These are phyloP conservation scores for Sporothrix brunneoviolacea DNA, from an alignment of 2,329 filamentous ascomycete species.

Conservation along the genomic window DNA sequence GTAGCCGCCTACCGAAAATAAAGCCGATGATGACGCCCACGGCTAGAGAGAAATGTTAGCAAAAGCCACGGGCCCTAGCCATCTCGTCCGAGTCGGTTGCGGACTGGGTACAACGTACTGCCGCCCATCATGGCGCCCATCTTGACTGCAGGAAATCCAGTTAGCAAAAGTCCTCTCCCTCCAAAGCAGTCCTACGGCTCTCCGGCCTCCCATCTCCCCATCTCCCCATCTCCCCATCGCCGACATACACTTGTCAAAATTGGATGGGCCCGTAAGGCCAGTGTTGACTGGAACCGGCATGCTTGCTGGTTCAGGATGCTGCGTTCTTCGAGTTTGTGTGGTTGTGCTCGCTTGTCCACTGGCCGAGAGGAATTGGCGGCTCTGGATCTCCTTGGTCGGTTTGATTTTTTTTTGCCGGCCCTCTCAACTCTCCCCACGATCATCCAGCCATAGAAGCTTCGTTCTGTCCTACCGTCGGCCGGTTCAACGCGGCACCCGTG, in stretches of 20 bases:
- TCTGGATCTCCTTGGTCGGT: not conserved
- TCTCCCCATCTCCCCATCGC: conserved; percentile 1
- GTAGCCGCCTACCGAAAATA: conserved; percentile 72
- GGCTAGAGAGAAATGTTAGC: conserved; percentile 49
- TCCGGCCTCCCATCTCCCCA: not conserved
- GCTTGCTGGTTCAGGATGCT: conserved; percentile 11
- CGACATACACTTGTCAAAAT: conserved; percentile 47
- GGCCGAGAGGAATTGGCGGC: not conserved
- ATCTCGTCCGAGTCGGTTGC: not conserved
- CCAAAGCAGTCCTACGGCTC: too few species aligned
- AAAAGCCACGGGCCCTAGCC: too few species aligned
- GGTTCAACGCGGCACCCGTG: conserved; percentile 8
- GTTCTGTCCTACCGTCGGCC: conserved; percentile 1
- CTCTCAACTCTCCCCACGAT: not conserved
- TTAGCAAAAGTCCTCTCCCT: conserved; percentile 21
- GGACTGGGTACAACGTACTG: conserved; percentile 55
- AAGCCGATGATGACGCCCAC: conserved; percentile 96
- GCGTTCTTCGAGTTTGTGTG: too few species aligned
- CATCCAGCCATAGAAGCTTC: not conserved
- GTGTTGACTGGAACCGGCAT: conserved; percentile 29
- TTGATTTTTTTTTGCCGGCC: not conserved
- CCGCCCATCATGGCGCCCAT: conserved; percentile 99
- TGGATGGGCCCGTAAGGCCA: conserved; percentile 38
- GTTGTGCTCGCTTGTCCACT: not conserved
- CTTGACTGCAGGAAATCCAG: conserved; percentile 58